phyloP scores from a whole-genome alignment of 441 rosid species.

The Pelargonium fulgidum region DNA sequence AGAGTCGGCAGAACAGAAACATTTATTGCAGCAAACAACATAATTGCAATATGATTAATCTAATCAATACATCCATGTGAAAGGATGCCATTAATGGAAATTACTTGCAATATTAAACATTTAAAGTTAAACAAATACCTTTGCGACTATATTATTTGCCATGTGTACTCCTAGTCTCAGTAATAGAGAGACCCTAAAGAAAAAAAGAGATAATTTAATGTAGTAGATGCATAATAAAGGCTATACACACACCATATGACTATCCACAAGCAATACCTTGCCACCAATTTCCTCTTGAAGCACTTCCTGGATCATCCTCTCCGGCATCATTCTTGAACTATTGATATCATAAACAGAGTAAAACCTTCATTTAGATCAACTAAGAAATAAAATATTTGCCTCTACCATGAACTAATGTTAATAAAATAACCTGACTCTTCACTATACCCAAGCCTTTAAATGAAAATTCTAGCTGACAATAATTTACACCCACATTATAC shows the following conservation, averaged over 20 bases:
- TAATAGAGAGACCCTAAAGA: conserved; percentile 54
- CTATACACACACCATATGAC: background rate
- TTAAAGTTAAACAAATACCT: conserved; percentile 21
- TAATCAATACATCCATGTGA: too few species aligned
- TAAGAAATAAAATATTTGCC: background rate
- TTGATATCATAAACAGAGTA: conserved; percentile 17
- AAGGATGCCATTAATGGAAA: too few species aligned
- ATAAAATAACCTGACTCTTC: too few species aligned
- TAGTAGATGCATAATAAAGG: background rate
- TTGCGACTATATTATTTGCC: conserved; percentile 19
- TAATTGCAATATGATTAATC: too few species aligned
- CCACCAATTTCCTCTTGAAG: conserved; percentile 93
- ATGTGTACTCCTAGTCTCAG: conserved; percentile 28
- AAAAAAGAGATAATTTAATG: background rate
- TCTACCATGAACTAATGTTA: background rate
- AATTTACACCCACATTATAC: too few species aligned
- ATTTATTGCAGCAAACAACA: too few species aligned
- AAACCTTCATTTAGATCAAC: background rate
- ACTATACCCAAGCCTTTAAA: too few species aligned
- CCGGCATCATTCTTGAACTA: conserved; percentile 57
- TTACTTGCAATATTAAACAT: too few species aligned
- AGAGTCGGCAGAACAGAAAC: too few species aligned
- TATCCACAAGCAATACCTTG: conserved; percentile 43
- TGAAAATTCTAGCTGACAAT: too few species aligned
- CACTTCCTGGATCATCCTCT: conserved; percentile 68